A percentile compares a stretch with the other conserved stretches of the same genome.
These are phyloP conservation scores for Ophiocordyceps camponoti-saundersi DNA, from an alignment of 2,329 filamentous ascomycete genomes.

Conservation along the genomic window DNA sequence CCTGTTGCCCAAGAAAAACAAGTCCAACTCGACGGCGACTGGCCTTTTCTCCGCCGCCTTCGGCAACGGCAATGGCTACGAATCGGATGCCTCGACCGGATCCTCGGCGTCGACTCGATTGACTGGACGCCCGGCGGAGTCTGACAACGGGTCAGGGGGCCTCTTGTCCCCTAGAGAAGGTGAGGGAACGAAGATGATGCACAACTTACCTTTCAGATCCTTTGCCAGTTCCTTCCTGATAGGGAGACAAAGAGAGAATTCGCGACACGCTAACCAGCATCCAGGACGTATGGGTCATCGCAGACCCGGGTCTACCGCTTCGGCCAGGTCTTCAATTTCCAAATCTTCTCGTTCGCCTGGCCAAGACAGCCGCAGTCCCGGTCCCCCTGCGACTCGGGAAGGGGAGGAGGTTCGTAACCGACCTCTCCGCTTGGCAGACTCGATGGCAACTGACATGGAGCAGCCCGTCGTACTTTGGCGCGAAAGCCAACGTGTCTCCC, in stretches of 20 bases:
- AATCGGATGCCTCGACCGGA: conserved; percentile 63
- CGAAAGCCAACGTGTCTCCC: conserved; percentile 78
- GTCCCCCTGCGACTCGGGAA: conserved; percentile 6
- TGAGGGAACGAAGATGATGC: neutral
- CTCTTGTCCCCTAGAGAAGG: conserved; percentile 12
- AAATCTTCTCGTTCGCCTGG: conserved; percentile 15
- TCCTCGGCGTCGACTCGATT: conserved; percentile 63
- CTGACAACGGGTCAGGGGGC: conserved; percentile 7
- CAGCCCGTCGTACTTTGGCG: conserved; percentile 52
- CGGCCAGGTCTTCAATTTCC: conserved; percentile 13
- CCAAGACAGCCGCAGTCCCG: conserved; percentile 13
- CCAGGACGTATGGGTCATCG: conserved; percentile 2
- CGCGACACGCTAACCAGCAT: neutral
- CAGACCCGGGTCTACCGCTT: conserved; percentile 12
- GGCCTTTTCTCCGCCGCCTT: conserved; percentile 32
- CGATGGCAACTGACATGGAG: conserved; percentile 8
- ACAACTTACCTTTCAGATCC: neutral
- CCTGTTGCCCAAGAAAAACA: conserved; percentile 82
- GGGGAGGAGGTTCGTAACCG: conserved; percentile 10
- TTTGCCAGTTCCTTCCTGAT: too few species aligned
- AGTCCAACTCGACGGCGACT: conserved; percentile 51
- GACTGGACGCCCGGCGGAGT: conserved; percentile 17
- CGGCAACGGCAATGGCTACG: conserved; percentile 36
- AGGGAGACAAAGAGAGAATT: neutral
- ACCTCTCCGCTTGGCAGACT: neutral